These are phyloP conservation scores for Phytophthora nicotianae DNA, from an alignment of 352 stramenopile genomes.

Conservation along the genomic window DNA sequence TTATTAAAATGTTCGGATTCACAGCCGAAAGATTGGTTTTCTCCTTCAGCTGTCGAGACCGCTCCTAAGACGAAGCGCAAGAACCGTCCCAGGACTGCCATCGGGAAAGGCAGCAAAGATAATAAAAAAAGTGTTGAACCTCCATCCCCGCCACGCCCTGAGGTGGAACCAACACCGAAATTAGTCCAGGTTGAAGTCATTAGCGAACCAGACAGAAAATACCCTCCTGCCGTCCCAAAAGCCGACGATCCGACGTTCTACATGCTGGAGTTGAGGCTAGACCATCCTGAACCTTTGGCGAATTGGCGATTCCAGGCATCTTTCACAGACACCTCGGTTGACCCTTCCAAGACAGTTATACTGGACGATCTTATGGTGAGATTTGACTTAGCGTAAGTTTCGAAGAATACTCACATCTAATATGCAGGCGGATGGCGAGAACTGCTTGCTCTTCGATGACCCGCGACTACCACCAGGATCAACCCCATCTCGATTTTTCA, in stretches of 20 bases:
- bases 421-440: conserved; percentile 48
- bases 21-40: conserved; percentile 35
- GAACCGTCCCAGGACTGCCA: conserved; percentile 1
- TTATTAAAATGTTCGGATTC: conserved; percentile 12
- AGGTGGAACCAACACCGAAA: background rate
- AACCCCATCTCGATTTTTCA: conserved; percentile 34
- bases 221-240: background rate
- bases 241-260: conserved; percentile 55
- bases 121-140: conserved; percentile 1
- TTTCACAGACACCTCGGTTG: conserved; percentile 51
- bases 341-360: conserved; percentile 31
- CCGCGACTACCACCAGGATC: conserved; percentile 1
- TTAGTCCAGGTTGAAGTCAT: conserved; percentile 5
- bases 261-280: conserved; percentile 51
- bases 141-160: background rate
- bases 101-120: background rate
- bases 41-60: conserved; percentile 8
- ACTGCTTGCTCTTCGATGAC: conserved; percentile 47
- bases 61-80: conserved; percentile 16
- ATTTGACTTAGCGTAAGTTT: background rate
- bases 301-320: conserved; percentile 50
- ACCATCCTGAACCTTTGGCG: conserved; percentile 43
- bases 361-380: conserved; percentile 49
- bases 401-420: background rate
- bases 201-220: background rate